A percentile compares a stretch with the other conserved stretches of the same genome.
Evolutionary conservation across 1,284 basidiomycete genomes (phyloP).

Genomic region (Flammula alnicola): DNA sequence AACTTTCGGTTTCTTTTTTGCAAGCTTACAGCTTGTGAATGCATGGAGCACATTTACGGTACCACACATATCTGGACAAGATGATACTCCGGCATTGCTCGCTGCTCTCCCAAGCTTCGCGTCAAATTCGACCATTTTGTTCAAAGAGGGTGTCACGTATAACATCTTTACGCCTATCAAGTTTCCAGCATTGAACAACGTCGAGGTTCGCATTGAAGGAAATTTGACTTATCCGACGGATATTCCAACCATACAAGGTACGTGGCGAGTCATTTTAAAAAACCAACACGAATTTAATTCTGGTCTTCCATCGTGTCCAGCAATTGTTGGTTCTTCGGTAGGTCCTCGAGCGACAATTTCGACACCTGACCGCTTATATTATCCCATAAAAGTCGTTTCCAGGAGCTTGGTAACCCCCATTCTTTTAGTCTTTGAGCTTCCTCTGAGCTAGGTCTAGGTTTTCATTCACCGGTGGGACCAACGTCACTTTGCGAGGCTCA

Average conservation of each 20-base stretch:
- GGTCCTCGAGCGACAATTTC: constrained; percentile 19
- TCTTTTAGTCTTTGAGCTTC: not conserved
- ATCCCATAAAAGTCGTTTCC: constrained; percentile 42
- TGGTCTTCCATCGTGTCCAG: constrained; percentile 30
- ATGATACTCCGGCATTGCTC: constrained; percentile 55
- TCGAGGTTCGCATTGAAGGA: constrained; percentile 60
- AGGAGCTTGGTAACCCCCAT: constrained; percentile 48
- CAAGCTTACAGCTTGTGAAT: constrained; percentile 7
- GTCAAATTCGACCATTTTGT: constrained; percentile 57
- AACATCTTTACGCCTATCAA: constrained; percentile 62
- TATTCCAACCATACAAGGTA: constrained; percentile 60
- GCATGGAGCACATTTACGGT: constrained; percentile 59
- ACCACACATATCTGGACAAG: constrained; percentile 48
- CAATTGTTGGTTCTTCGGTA: constrained; percentile 48
- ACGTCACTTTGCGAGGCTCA: constrained; percentile 60
- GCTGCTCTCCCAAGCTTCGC: constrained; percentile 46
- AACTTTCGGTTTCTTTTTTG: constrained; percentile 3
- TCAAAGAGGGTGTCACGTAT: constrained; percentile 58
- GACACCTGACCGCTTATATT: too few relatives aligned
- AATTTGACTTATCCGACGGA: constrained; percentile 60
- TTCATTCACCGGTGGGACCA: constrained; percentile 55
- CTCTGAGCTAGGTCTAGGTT: constrained; percentile 41
- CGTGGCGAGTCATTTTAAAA: constrained; percentile 8
- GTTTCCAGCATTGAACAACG: constrained; percentile 59
- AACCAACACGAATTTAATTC: too few relatives aligned